Evolutionary conservation across 768 basidiomycete genomes (phyloP).

Genomic region (Punctularia strigosozonata): DNA sequence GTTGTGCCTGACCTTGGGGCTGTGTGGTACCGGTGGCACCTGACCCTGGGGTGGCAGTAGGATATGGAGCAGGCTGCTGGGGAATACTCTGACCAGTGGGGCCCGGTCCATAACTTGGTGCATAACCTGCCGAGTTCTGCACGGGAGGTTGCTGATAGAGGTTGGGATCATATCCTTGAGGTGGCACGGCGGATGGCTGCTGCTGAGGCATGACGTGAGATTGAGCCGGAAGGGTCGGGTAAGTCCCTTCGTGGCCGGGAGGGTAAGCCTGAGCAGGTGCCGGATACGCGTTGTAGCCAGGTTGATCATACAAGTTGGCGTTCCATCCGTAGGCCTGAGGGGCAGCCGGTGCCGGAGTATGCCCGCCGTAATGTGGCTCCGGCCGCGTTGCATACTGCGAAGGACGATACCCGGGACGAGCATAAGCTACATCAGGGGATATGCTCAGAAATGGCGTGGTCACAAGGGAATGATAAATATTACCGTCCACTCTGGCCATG

Average conservation of each 20-base stretch:
- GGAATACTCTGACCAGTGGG: slow-evolving; percentile 3
- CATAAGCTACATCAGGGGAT: too few species aligned
- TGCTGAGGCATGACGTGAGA: slow-evolving; percentile 17
- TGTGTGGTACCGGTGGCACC: slow-evolving; percentile 2
- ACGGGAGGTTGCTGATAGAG: slow-evolving; percentile 4
- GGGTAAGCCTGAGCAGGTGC: slow-evolving; percentile 17
- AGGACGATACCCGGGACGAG: too few species aligned
- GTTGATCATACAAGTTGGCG: slow-evolving; percentile 31
- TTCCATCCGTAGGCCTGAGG: slow-evolving; percentile 44
- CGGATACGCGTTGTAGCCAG: slow-evolving; percentile 27
- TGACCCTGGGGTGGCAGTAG: too few species aligned
- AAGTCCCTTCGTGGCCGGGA: slow-evolving; percentile 15
- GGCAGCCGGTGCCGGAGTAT: too few species aligned
- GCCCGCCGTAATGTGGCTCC: too few species aligned
- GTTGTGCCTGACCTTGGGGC: slow-evolving; percentile 8
- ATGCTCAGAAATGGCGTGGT: too few species aligned
- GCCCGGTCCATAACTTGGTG: slow-evolving; percentile 1
- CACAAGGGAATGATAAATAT: too few species aligned
- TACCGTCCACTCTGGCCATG: slow-evolving; percentile 57
- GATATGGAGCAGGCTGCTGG: slow-evolving; percentile 12
- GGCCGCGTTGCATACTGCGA: slow-evolving; percentile 1
- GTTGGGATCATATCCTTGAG: slow-evolving; percentile 8
- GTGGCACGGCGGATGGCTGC: slow-evolving; percentile 13
- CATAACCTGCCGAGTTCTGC: slow-evolving; percentile 5
- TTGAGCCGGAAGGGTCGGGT: slow-evolving; percentile 15